Conservation (phyloP, 371 early-diverging fungal species). For the Dichotomocladium elegans region DNA sequence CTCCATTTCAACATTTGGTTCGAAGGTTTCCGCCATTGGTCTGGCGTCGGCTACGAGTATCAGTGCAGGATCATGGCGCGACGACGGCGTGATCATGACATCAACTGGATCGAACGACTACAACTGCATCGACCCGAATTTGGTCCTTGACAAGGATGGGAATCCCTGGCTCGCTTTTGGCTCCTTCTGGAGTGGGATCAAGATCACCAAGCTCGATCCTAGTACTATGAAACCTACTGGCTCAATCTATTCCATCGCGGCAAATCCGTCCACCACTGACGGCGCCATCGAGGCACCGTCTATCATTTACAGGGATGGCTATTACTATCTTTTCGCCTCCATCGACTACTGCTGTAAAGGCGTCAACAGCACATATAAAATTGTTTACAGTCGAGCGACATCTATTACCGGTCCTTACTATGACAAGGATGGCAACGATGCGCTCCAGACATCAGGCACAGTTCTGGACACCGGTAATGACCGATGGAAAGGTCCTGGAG, state of each 20-base stretch:
- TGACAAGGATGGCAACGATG: constrained; percentile 5
- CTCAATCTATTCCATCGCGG: constrained; percentile 1
- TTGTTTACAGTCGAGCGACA: constrained; percentile 2
- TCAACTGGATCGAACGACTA: constrained; percentile 1
- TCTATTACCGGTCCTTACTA: constrained; percentile 10
- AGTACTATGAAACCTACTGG: constrained; percentile 8
- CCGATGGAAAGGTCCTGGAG: constrained; percentile 4
- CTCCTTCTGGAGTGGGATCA: constrained; percentile 10
- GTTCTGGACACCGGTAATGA: constrained; percentile 8
- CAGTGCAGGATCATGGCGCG: constrained; percentile 8
- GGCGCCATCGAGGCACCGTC: constrained; percentile 8
- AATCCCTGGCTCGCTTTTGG: constrained; percentile 11
- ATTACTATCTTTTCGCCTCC: constrained; percentile 10
- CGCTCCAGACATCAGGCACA: not conserved
- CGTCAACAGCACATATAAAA: constrained; percentile 11
- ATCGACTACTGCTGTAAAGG: constrained; percentile 10
- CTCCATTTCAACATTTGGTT: constrained; percentile 6
- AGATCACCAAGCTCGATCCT: constrained; percentile 5
- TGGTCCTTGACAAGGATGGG: constrained; percentile 1
- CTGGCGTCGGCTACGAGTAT: constrained; percentile 5
- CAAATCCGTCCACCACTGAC: not conserved
- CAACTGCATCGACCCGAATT: constrained; percentile 9
- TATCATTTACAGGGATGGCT: constrained; percentile 6
- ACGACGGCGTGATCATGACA: constrained; percentile 8
- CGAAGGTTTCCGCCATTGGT: constrained; percentile 4